Base-by-base conservation (phyloP, 169 alveolate species). In the Cryptosporidium parvum region DNA sequence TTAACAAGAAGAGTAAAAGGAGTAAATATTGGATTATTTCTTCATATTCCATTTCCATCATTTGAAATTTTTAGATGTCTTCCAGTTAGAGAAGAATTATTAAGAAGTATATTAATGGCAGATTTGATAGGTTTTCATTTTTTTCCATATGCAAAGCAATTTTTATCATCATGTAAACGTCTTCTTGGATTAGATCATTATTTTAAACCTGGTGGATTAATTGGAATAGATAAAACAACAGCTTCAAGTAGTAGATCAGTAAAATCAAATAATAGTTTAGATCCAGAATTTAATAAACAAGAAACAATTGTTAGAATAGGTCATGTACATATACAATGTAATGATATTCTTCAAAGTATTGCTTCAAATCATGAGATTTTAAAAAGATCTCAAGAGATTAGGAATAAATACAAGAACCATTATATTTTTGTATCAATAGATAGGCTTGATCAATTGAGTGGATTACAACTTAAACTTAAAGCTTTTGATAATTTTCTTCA, bases 31-130 rank as follows among this genome's bases (percentile, higher is more conserved):
- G 99, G 98, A 21, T 67, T 97, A 65, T 97, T 96, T 91, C 91
- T 97, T 85, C 99, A 98, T 92, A 94, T 96, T 23, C 98, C 98
- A 42, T 97, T 98, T 86, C 99, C 99, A 18, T 93, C 98, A 3
- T 85, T 91, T 73, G 98, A 96, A 70, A 85, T 97, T 26, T 97
- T 93, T 75, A 87, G 96, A 65, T 94, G 96, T 56, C 92, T 96
- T 56, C 97, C 98, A 3, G 96, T 93, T 80, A 86, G 99, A 69
- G 97, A 94, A 61, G 98, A 96, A 69, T 80, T 97, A 5, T 80
- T 98, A n/a, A 93, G 97, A 52, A 95, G 98, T 56, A 91, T 97
- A 94, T 93, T 98, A 45, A 93, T 96, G 84, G 97, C 99, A 80
- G 97, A 97, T 91, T 73, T 97, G 80, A 94, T 98, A 16, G 99